Base-by-base conservation (phyloP, 495 filamentous ascomycete genomes). In the Filosporella fistucella region DNA sequence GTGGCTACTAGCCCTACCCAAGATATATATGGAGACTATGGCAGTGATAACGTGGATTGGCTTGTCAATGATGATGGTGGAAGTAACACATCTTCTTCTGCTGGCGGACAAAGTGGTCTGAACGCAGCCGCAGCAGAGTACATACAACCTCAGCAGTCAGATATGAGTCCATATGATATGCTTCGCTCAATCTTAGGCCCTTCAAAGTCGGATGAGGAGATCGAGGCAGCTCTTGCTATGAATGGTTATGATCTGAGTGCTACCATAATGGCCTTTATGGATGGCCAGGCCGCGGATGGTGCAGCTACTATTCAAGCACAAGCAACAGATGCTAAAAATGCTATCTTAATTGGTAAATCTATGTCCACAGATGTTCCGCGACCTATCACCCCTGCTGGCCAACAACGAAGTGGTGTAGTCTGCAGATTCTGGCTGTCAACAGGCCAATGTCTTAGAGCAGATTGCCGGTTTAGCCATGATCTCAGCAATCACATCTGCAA, bases 131-230 rank as follows among this genome's bases (percentile, higher is more conserved):
- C 84, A 7, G 84, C 89, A 13, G 82, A 91, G 46, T 94, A 88
- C 58, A 78, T 88, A 49, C 48, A 48, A 34, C 79, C 83, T 26
- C 79, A 86, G 49, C 82, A 85, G 52, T 72, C 70, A 52, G 90
- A 97, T 58, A 99, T 99, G 94, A 93, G 88, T 42, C 91, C 94
- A 2, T 94, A 95, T 69, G 94, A 99, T 64, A 99, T 99, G 75
- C 72, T 99, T 34, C 86, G 94, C 40, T 95, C 91, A 10, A 93
- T 99, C 24, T 73, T 99, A 26, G 89, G 91, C 10, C 89, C 91
- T 58, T 82, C 85, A 48, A 84, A 85, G 55, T 81, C 86, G 13
- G 91, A 97, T 57, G 91, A 96, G 43, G 94, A 99, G 62, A 91
- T 97, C 42, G 89, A 96, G 58, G 70, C 78, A 9, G 89, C 90